These are phyloP conservation scores for Colletotrichum musae DNA, from an alignment of 2,329 filamentous ascomycete genomes.

Conservation along the genomic window DNA sequence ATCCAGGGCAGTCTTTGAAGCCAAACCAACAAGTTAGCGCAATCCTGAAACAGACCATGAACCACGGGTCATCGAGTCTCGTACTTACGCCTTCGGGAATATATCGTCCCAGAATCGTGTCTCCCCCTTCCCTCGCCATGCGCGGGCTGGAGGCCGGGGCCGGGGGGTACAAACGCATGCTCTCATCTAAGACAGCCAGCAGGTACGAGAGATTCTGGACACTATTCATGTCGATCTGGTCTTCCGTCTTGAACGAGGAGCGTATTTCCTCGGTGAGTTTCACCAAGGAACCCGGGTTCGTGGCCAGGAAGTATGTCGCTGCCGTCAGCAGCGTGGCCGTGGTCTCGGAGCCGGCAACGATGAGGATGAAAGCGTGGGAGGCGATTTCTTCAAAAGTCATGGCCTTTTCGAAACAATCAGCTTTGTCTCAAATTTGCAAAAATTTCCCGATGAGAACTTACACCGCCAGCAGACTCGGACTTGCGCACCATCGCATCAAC, in stretches of 20 bases:
- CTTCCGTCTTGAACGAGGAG: constrained; percentile 47
- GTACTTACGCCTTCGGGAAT: constrained; percentile 49
- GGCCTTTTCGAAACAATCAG: neutral
- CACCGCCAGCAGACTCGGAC: neutral
- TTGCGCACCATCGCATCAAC: constrained; percentile 34
- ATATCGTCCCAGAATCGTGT: constrained; percentile 46
- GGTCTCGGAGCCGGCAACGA: constrained; percentile 51
- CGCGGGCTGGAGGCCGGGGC: constrained; percentile 45
- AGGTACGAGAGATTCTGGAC: constrained; percentile 53
- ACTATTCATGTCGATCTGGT: constrained; percentile 53
- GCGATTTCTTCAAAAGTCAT: constrained; percentile 27
- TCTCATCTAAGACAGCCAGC: constrained; percentile 57
- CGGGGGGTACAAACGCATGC: constrained; percentile 56
- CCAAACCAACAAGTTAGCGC: neutral
- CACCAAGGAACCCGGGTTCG: constrained; percentile 47
- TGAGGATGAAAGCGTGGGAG: constrained; percentile 41
- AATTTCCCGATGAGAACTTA: neutral
- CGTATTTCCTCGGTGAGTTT: constrained; percentile 56
- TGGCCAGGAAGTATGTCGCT: constrained; percentile 46
- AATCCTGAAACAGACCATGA: rapidly evolving
- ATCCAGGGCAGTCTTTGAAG: constrained; percentile 55
- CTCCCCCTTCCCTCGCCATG: constrained; percentile 49
- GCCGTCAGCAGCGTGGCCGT: constrained; percentile 50
- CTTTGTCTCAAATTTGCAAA: neutral
- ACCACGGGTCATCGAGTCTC: too few relatives aligned